Conservation (phyloP, 805 yeast species). For the Teunomyces kruisii region DNA sequence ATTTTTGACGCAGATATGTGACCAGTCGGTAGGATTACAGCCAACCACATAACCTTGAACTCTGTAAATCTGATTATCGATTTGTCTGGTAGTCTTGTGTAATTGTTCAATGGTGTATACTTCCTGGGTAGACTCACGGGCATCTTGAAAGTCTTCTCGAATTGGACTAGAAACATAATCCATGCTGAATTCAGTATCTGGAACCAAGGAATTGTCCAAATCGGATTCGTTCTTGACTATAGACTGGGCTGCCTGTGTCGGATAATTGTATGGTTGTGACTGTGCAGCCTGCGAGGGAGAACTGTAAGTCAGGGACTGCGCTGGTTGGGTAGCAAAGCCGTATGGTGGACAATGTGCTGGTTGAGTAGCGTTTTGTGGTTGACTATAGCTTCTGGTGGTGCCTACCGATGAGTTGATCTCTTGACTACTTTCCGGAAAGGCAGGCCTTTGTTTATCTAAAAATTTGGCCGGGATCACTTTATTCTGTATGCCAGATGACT, state of each 20-base stretch:
- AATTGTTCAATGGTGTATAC: slow-evolving; percentile 1
- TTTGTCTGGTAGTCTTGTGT: background rate
- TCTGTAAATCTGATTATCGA: slow-evolving; percentile 13
- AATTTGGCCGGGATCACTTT: background rate
- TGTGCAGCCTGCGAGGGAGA: background rate
- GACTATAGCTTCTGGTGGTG: background rate
- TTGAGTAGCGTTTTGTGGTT: background rate
- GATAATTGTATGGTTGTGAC: background rate
- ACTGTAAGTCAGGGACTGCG: background rate
- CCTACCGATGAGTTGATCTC: background rate
- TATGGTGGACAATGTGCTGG: background rate
- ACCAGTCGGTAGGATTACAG: slow-evolving; percentile 24
- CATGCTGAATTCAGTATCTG: background rate
- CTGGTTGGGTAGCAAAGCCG: background rate
- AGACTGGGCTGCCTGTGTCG: slow-evolving; percentile 2
- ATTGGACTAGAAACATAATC: slow-evolving; percentile 1
- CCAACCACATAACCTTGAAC: slow-evolving; percentile 23
- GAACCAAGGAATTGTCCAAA: slow-evolving; percentile 1
- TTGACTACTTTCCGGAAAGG: background rate
- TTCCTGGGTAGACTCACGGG: background rate
- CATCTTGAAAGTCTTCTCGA: slow-evolving; percentile 1
- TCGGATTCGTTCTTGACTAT: background rate
- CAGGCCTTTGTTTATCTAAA: background rate
- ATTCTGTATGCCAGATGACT: background rate
- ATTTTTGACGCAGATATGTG: slow-evolving; percentile 27